These are phyloP conservation scores for Chalara sp. DNA, from an alignment of 2,329 filamentous ascomycete species.

Conservation along the genomic window DNA sequence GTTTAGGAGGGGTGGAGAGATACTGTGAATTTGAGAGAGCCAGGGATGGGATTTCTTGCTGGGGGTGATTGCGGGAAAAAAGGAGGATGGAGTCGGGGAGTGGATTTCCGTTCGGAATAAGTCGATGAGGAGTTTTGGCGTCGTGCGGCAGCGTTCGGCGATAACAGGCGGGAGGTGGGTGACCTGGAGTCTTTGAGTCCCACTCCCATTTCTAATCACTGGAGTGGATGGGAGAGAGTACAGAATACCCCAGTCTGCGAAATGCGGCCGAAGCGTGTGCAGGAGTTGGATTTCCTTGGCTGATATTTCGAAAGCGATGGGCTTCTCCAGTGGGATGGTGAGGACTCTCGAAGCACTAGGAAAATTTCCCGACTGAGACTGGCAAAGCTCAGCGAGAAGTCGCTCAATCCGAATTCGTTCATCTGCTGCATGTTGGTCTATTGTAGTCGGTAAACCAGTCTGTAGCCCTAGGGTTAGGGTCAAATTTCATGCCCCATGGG, in stretches of 20 bases:
- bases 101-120: constrained; percentile 60
- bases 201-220: constrained; percentile 35
- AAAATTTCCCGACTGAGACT: no score
- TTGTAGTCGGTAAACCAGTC: no score
- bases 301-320: constrained; percentile 60
- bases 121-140: constrained; percentile 66
- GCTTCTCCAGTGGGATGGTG: constrained; percentile 38
- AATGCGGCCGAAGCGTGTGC: constrained; percentile 42
- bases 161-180: constrained; percentile 70
- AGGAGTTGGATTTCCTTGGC: constrained; percentile 55
- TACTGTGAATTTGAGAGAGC: constrained; percentile 58
- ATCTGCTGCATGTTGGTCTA: constrained; percentile 94
- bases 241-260: constrained; percentile 68
- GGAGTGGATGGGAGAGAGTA: constrained; percentile 26
- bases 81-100: not conserved
- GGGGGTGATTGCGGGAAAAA: constrained; percentile 12
- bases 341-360: no score
- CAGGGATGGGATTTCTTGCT: no score
- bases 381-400: constrained; percentile 59
- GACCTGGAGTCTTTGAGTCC: no score
- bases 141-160: constrained; percentile 64
- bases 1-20: constrained; percentile 70
- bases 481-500: no score
- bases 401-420: constrained; percentile 76
- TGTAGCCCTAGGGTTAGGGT: no score